Conservation (phyloP, 1,284 basidiomycete species). For the Ganoderma resinaceum region DNA sequence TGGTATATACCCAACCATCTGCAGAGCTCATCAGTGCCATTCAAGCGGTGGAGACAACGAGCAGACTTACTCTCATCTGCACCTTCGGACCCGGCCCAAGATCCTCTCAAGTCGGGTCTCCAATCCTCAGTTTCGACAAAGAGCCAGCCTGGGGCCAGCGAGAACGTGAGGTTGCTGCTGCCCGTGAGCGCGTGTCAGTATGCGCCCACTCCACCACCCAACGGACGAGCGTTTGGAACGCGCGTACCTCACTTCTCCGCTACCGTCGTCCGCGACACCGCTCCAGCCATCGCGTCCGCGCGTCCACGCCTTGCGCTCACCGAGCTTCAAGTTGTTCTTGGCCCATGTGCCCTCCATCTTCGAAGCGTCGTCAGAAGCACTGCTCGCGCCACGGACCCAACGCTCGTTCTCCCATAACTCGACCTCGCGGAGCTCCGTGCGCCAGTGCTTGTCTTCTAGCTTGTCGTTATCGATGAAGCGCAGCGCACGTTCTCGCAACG, state of each 20-base stretch:
- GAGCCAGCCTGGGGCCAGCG: slow-evolving; percentile 70
- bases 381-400: slow-evolving; percentile 41
- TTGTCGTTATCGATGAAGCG: slow-evolving; percentile 67
- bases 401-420: slow-evolving; percentile 84
- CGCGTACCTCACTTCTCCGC: slow-evolving; percentile 70
- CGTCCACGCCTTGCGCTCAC: slow-evolving; percentile 72
- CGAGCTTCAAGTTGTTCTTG: slow-evolving; percentile 59
- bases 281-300: slow-evolving; percentile 78
- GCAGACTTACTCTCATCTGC: slow-evolving; percentile 53
- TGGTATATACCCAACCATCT: slow-evolving; percentile 84
- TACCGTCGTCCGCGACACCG: slow-evolving; percentile 51
- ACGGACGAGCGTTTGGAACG: slow-evolving; percentile 12
- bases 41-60: background rate
- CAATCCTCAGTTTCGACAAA: slow-evolving; percentile 80
- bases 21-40: background rate
- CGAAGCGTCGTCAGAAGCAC: slow-evolving; percentile 34
- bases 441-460: slow-evolving; percentile 69
- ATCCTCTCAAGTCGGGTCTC: slow-evolving; percentile 66
- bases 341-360: slow-evolving; percentile 54
- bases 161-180: slow-evolving; percentile 81
- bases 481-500: slow-evolving; percentile 41
- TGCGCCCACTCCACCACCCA: background rate
- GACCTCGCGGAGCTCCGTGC: slow-evolving; percentile 65
- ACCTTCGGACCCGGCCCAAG: slow-evolving; percentile 55
- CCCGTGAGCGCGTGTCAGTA: slow-evolving; percentile 28